Percentiles rank a stretch among this genome's conserved stretches.
phyloP scores from a whole-genome alignment of 768 basidiomycete genomes.

The Podaxis rugospora region DNA sequence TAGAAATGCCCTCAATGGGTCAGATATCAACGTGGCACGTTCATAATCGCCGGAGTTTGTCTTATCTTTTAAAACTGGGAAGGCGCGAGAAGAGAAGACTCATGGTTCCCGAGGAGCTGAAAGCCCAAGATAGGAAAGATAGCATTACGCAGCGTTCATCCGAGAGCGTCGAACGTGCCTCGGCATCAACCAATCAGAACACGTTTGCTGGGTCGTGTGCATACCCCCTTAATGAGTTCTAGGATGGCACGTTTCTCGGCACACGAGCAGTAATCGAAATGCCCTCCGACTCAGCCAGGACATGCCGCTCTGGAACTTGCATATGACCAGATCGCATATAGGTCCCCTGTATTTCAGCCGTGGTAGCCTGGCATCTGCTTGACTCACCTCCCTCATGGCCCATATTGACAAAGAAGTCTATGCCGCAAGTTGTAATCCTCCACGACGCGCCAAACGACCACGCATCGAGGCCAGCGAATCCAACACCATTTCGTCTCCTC shows the following conservation, averaged over 20 bases:
- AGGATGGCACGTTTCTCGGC: slow-evolving; percentile 20
- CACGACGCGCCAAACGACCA: slow-evolving; percentile 33
- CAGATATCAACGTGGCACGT: slow-evolving; percentile 6
- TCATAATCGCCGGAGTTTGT: not conserved
- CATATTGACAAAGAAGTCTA: slow-evolving; percentile 20
- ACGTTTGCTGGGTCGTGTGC: slow-evolving; percentile 16
- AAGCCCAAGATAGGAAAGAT: not conserved
- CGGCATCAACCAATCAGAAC: slow-evolving; percentile 16
- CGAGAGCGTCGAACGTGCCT: slow-evolving; percentile 17
- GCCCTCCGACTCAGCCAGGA: slow-evolving; percentile 4
- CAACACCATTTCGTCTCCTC: slow-evolving; percentile 5
- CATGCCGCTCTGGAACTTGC: not conserved
- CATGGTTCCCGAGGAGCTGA: not conserved
- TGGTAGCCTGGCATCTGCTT: not conserved
- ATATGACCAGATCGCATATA: not conserved
- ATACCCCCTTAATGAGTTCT: not conserved
- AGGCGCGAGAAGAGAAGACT: not conserved
- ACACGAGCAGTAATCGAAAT: slow-evolving; percentile 18
- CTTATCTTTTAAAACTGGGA: not conserved
- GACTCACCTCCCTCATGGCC: slow-evolving; percentile 12
- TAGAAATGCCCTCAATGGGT: not conserved
- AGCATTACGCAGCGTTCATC: not conserved
- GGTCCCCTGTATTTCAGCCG: not conserved
- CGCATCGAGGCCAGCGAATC: not conserved
- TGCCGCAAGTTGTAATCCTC: slow-evolving; percentile 32